Evolutionary conservation across 2,329 filamentous ascomycete species (phyloP), one percentile per base, ranked within the genome.

Genomic region (Fusarium pseudocircinatum): DNA sequence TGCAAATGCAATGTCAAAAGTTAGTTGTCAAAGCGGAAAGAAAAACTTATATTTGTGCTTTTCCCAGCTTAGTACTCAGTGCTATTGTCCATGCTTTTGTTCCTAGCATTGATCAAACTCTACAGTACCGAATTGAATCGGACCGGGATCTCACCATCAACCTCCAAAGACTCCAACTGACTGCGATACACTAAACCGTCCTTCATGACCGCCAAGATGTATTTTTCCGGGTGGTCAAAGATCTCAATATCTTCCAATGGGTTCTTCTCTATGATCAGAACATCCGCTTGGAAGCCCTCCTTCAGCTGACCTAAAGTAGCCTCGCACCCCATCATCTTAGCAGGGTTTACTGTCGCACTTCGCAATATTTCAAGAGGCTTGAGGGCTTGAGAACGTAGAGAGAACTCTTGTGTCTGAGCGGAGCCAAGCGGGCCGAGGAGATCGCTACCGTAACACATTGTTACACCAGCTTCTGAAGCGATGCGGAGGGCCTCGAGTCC

Each of bases 161-260:
- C 57, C 1, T 24, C 13, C 7, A 60, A 7, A 26, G 46, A 34
- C 9, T 54, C 26, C n/a, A 60, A 40, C n/a, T 60, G 46, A 15
- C 57, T 60, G 14, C 57, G 57, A n/a, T 60, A 60, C 1, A 56
- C 58, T 3, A 40, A 22, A 9, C 47, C 58, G 3, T 60, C 58
- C 28, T 60, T 60, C 36, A 60, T 56, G 1, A 60, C 58, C 2
- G 28, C 47, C 11, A 60, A 18, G 4, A 60, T 54, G 24, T 42
- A 54, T 4, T 60, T 60, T 2, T 56, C 58, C 0, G 46, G 22
- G 2, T 43, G 46, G 13, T 60, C 58, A n/a, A 60, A 60, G 8
- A 60, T 28, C 10, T 30, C 22, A 6, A 56, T 56, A 4, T 36
- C 12, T 3, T 60, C 58, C 28, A 60, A 18, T 0, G 58, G 58